phyloP scores from a whole-genome alignment of 192 early-diverging fungal genomes.

The Chytriomyces sp. region DNA sequence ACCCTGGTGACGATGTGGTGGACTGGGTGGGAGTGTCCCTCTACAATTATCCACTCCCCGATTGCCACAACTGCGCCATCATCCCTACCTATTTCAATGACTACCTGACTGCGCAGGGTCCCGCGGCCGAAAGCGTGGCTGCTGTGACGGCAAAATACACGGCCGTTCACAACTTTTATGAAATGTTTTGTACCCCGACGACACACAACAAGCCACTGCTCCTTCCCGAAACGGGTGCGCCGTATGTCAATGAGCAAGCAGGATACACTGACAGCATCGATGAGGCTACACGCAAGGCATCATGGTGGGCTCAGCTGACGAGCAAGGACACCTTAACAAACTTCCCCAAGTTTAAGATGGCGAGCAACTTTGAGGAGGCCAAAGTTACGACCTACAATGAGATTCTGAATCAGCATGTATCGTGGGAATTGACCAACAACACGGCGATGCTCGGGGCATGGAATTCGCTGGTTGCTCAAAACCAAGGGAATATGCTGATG shows the following conservation, averaged over 20 bases:
- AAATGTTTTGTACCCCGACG: slow-evolving; percentile 27
- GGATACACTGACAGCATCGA: no score
- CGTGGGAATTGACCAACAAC: slow-evolving; percentile 18
- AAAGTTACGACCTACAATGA: slow-evolving; percentile 22
- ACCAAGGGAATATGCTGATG: not conserved
- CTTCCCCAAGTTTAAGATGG: slow-evolving; percentile 35
- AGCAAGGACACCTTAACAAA: not conserved
- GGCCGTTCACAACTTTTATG: slow-evolving; percentile 44
- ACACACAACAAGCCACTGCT: slow-evolving; percentile 42
- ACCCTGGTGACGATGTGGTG: slow-evolving; percentile 44
- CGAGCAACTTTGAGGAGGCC: slow-evolving; percentile 41
- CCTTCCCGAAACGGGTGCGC: slow-evolving; percentile 44
- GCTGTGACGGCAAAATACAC: not conserved
- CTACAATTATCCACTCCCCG: slow-evolving; percentile 32
- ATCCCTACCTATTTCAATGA: slow-evolving; percentile 8
- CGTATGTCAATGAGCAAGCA: no score
- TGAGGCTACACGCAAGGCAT: slow-evolving; percentile 37
- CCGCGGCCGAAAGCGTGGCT: not conserved
- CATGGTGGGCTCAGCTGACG: slow-evolving; percentile 38
- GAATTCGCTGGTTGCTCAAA: not conserved
- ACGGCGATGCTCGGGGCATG: not conserved
- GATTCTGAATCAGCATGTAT: no score
- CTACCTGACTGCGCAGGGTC: slow-evolving; percentile 1
- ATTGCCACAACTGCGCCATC: slow-evolving; percentile 3
- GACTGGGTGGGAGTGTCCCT: slow-evolving; percentile 49